Conservation (phyloP, 2,329 filamentous ascomycete genomes). For the Hymenoscyphus albidus region DNA sequence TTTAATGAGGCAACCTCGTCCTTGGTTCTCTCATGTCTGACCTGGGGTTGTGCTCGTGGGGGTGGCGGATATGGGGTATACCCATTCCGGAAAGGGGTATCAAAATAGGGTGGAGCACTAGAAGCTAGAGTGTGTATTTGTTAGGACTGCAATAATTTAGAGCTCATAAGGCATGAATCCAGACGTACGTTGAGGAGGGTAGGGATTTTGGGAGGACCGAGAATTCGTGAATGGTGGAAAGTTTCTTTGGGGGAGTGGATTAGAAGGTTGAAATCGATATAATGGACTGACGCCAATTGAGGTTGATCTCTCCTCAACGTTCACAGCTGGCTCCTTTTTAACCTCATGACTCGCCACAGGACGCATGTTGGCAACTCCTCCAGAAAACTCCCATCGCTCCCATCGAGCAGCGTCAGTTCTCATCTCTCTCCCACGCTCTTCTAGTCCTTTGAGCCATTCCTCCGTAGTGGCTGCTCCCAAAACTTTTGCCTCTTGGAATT, state of each 20-base stretch:
- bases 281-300: slow-evolving; percentile 16
- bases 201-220: slow-evolving; percentile 13
- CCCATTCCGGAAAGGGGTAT: slow-evolving; percentile 32
- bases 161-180: background rate
- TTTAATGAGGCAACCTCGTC: slow-evolving; percentile 63
- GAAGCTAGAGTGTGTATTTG: slow-evolving; percentile 16
- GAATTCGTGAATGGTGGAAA: slow-evolving; percentile 15
- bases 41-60: slow-evolving; percentile 23
- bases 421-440: slow-evolving; percentile 55
- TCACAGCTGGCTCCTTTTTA: slow-evolving; percentile 7
- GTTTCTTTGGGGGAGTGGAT: slow-evolving; percentile 9
- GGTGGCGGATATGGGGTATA: slow-evolving; percentile 25
- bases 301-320: slow-evolving; percentile 5
- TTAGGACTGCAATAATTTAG: slow-evolving; percentile 9
- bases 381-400: slow-evolving; percentile 63
- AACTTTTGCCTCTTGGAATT: slow-evolving; percentile 60
- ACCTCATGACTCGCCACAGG: slow-evolving; percentile 13
- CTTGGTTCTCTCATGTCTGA: slow-evolving; percentile 50
- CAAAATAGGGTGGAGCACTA: slow-evolving; percentile 29
- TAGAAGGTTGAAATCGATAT: slow-evolving; percentile 11
- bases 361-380: slow-evolving; percentile 28
- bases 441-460: slow-evolving; percentile 77
- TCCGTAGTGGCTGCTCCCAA: slow-evolving; percentile 66
- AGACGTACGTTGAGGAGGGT: slow-evolving; percentile 7
- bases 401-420: slow-evolving; percentile 65